These are phyloP conservation scores for Bonia amplexicaulis DNA, from an alignment of 176 grass and related monocot genomes.

Conservation along the genomic window DNA sequence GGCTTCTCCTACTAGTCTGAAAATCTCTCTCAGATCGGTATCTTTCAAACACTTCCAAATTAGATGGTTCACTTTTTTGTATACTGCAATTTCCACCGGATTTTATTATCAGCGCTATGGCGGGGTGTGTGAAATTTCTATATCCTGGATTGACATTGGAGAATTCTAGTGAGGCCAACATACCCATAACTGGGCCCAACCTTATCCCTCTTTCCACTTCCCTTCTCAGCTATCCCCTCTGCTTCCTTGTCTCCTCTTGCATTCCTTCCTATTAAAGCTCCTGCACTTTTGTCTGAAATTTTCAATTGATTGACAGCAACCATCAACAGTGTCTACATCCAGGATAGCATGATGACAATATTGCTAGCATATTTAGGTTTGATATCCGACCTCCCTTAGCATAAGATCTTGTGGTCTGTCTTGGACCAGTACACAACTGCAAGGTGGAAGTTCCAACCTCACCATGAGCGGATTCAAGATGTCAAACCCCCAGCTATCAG, in stretches of 20 bases:
- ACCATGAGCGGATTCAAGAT: background rate
- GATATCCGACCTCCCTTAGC: background rate
- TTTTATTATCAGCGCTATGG: background rate
- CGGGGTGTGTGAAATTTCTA: background rate
- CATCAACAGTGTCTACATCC: background rate
- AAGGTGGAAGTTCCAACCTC: slow-evolving; percentile 5
- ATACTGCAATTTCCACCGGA: background rate
- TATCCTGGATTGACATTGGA: background rate
- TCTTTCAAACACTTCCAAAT: slow-evolving; percentile 5
- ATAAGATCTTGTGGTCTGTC: background rate
- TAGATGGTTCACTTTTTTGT: background rate
- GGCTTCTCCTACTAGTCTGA: slow-evolving; percentile 85
- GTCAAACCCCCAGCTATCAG: slow-evolving; percentile 1
- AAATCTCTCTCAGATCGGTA: slow-evolving; percentile 89
- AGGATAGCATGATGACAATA: background rate
- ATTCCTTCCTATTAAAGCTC: background rate
- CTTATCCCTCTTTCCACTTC: slow-evolving; percentile 1
- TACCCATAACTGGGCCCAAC: background rate
- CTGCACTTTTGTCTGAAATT: background rate
- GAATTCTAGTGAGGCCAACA: background rate
- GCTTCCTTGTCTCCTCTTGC: background rate
- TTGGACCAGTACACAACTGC: background rate
- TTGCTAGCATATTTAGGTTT: slow-evolving; percentile 7
- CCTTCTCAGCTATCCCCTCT: background rate
- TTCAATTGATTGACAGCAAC: background rate